phyloP scores from a whole-genome alignment of 768 basidiomycete genomes.

The Boletus huronensis region DNA sequence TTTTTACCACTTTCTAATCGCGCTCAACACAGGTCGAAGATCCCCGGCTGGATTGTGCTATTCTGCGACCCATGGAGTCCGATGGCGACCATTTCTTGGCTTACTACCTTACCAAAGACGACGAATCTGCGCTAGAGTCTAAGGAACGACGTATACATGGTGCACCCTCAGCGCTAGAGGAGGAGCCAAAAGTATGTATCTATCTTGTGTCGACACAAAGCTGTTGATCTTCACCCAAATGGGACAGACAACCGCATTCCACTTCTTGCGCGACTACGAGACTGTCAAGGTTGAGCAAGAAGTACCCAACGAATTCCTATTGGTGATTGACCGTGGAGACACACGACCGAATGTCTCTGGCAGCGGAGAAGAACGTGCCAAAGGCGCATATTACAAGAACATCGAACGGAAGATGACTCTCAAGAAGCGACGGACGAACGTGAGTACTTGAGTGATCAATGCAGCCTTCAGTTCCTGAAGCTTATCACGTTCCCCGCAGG shows the following conservation, averaged over 20 bases:
- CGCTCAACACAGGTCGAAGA: constrained; percentile 55
- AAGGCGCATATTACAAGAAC: constrained; percentile 85
- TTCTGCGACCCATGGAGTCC: constrained; percentile 82
- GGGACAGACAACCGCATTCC: constrained; percentile 62
- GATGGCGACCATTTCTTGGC: constrained; percentile 87
- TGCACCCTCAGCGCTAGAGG: constrained; percentile 44
- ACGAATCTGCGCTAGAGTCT: constrained; percentile 64
- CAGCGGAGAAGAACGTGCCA: constrained; percentile 39
- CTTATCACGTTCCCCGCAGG: constrained; percentile 35
- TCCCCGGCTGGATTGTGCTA: constrained; percentile 79
- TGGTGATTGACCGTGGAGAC: constrained; percentile 67
- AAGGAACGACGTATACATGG: constrained; percentile 51
- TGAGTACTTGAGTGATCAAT: constrained; percentile 55
- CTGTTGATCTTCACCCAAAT: neutral
- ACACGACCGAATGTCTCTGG: constrained; percentile 34
- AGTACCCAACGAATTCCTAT: constrained; percentile 77
- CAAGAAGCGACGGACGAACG: constrained; percentile 81
- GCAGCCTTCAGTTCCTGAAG: neutral
- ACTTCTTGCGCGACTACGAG: constrained; percentile 81
- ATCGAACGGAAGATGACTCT: constrained; percentile 86
- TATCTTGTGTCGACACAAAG: neutral
- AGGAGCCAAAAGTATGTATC: constrained; percentile 51
- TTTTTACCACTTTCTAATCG: neutral
- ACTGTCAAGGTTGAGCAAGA: constrained; percentile 85
- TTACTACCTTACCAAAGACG: constrained; percentile 77